Evolutionary conservation across 2,329 filamentous ascomycete species (phyloP).

Genomic region (Aspergillus sp.): DNA sequence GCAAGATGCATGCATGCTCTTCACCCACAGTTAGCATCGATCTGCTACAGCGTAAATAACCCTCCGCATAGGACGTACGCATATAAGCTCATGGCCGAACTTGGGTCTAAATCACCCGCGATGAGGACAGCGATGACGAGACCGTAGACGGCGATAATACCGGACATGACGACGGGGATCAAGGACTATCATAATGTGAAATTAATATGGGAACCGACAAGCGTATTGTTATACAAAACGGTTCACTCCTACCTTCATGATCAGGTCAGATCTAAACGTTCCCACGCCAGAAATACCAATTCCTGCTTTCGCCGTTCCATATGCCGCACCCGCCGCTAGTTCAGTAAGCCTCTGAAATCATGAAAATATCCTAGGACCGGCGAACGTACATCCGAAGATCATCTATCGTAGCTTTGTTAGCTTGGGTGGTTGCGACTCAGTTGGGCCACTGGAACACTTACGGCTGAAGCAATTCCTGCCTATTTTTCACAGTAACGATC

Average conservation of each 20-base stretch:
- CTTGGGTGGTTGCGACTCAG: constrained; percentile 3
- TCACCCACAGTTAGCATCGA: constrained; percentile 20
- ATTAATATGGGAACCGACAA: not conserved
- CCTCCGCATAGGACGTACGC: constrained; percentile 55
- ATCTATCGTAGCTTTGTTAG: constrained; percentile 41
- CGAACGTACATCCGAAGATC: constrained; percentile 52
- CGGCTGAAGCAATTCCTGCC: constrained; percentile 52
- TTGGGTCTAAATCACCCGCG: constrained; percentile 74
- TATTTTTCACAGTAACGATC: constrained; percentile 31
- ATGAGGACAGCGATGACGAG: constrained; percentile 97
- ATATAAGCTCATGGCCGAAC: constrained; percentile 76
- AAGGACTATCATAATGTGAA: constrained; percentile 43
- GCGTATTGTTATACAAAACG: not conserved
- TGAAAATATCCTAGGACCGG: constrained; percentile 6
- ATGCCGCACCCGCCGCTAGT: constrained; percentile 64
- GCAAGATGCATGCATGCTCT: constrained; percentile 93
- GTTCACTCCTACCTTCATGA: constrained; percentile 60
- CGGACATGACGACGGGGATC: constrained; percentile 78
- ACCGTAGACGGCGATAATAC: constrained; percentile 97
- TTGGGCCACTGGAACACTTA: constrained; percentile 31
- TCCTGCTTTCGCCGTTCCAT: constrained; percentile 67
- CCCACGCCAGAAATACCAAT: constrained; percentile 68
- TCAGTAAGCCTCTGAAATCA: constrained; percentile 20
- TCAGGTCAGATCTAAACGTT: constrained; percentile 65
- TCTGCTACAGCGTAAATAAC: not conserved